These are phyloP conservation scores for Zangia roseola DNA, from an alignment of 768 basidiomycete genomes.

Conservation along the genomic window DNA sequence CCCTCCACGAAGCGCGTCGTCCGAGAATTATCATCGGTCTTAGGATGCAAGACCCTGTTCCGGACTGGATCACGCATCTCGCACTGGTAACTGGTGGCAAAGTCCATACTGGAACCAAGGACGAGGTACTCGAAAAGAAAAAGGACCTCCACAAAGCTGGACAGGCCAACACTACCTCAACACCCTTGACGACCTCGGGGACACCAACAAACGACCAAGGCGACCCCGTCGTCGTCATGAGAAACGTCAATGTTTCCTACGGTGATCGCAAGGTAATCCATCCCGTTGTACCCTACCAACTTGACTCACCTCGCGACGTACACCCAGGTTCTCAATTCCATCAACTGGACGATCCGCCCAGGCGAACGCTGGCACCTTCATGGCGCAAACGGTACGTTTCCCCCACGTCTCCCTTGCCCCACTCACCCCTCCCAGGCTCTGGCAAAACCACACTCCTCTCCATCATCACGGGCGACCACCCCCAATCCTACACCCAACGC, in stretches of 20 bases:
- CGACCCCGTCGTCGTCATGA: slow-evolving; percentile 56
- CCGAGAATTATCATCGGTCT: slow-evolving; percentile 69
- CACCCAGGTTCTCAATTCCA: slow-evolving; percentile 66
- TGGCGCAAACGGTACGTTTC: slow-evolving; percentile 73
- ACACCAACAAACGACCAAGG: slow-evolving; percentile 16
- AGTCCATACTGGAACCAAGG: slow-evolving; percentile 52
- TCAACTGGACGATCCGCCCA: slow-evolving; percentile 79
- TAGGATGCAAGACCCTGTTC: slow-evolving; percentile 68
- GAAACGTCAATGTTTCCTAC: slow-evolving; percentile 71
- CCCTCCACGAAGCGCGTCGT: slow-evolving; percentile 43
- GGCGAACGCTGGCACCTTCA: slow-evolving; percentile 90
- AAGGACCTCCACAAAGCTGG: slow-evolving; percentile 7
- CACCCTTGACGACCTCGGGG: not conserved
- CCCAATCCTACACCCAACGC: slow-evolving; percentile 83
- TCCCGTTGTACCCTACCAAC: too few relatives aligned
- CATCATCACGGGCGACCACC: slow-evolving; percentile 90
- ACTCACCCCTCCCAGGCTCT: slow-evolving; percentile 51
- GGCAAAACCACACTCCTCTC: slow-evolving; percentile 95
- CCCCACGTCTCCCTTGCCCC: not conserved
- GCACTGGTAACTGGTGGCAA: slow-evolving; percentile 49
- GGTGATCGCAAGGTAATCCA: slow-evolving; percentile 51
- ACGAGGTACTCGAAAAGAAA: slow-evolving; percentile 39
- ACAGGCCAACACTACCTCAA: not conserved
- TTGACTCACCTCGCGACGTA: not conserved
- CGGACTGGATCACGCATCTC: slow-evolving; percentile 71